These are phyloP conservation scores for Candida oleophila DNA, from an alignment of 805 yeast genomes.

Conservation along the genomic window DNA sequence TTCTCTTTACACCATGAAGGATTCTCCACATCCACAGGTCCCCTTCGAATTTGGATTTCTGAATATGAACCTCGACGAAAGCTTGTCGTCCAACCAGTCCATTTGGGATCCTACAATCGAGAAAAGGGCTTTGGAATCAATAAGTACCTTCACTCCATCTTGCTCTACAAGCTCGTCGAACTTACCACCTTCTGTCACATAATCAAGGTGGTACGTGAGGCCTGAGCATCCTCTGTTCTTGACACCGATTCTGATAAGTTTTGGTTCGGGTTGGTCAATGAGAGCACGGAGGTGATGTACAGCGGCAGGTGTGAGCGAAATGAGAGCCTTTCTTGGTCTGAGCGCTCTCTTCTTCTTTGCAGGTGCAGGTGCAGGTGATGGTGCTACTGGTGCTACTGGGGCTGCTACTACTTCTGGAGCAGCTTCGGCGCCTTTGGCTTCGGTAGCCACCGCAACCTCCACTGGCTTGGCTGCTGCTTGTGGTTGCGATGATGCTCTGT, in stretches of 20 bases:
- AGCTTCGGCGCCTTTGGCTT: constrained; percentile 8
- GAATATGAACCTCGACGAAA: constrained; percentile 86
- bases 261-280: constrained; percentile 79
- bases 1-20: constrained; percentile 77
- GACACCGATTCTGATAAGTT: constrained; percentile 90
- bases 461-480: constrained; percentile 5
- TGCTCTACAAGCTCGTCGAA: constrained; percentile 92
- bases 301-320: constrained; percentile 77
- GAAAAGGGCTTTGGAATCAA: constrained; percentile 94
- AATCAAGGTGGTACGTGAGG: constrained; percentile 84
- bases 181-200: constrained; percentile 87
- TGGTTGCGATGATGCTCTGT: constrained; percentile 1
- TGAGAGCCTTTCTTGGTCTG: constrained; percentile 87
- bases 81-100: constrained; percentile 97
- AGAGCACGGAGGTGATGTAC: constrained; percentile 65
- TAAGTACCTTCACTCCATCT: constrained; percentile 88
- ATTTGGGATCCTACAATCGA: constrained; percentile 95
- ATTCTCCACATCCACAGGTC: constrained; percentile 98
- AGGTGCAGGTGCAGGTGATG: constrained; percentile 8
- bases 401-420: constrained; percentile 8
- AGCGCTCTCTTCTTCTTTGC: constrained; percentile 57
- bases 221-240: constrained; percentile 97
- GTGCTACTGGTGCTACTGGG: constrained; percentile 6
- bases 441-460: constrained; percentile 2
- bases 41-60: constrained; percentile 96